Evolutionary conservation across 306 rosid species (phyloP).

Genomic region (Dalbergia oliveri): DNA sequence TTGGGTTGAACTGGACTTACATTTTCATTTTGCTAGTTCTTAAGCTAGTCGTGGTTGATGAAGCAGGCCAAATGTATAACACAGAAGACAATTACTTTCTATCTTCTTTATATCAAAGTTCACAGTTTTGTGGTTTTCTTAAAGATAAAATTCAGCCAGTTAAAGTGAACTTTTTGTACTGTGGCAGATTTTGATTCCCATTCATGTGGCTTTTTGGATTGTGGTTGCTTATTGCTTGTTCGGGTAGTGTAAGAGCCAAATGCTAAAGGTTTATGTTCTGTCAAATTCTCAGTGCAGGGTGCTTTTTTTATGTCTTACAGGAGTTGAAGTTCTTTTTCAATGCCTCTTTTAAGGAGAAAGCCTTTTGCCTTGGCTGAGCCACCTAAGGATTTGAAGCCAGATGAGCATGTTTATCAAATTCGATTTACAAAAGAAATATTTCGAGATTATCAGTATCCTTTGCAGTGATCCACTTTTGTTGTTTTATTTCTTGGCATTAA

Average conservation of each 20-base stretch:
- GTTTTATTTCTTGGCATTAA: conserved; percentile 8
- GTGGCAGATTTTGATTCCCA: conserved; percentile 25
- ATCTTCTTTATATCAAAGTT: not conserved
- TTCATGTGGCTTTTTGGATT: conserved; percentile 33
- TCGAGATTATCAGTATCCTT: conserved; percentile 88
- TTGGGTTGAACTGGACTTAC: conserved; percentile 27
- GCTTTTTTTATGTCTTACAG: conserved; percentile 39
- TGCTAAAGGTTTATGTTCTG: conserved; percentile 35
- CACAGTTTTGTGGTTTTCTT: conserved; percentile 3
- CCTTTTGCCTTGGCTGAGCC: conserved; percentile 70
- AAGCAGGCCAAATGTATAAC: conserved; percentile 1
- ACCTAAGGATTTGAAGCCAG: conserved; percentile 75
- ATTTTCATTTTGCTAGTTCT: conserved; percentile 15
- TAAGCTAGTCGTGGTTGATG: not conserved
- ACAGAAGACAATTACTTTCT: not conserved
- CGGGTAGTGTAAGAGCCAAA: conserved; percentile 10
- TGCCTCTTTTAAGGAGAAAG: conserved; percentile 89
- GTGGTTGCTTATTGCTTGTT: conserved; percentile 12
- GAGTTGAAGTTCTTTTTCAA: conserved; percentile 47
- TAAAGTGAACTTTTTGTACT: not conserved
- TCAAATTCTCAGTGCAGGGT: conserved; percentile 48
- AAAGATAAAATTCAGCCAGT: not conserved
- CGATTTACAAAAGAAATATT: conserved; percentile 90
- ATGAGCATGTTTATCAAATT: conserved; percentile 80
- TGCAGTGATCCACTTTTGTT: not conserved